phyloP scores from a whole-genome alignment of 2,329 filamentous ascomycete species.

The Neofusicoccum umdonicola region DNA sequence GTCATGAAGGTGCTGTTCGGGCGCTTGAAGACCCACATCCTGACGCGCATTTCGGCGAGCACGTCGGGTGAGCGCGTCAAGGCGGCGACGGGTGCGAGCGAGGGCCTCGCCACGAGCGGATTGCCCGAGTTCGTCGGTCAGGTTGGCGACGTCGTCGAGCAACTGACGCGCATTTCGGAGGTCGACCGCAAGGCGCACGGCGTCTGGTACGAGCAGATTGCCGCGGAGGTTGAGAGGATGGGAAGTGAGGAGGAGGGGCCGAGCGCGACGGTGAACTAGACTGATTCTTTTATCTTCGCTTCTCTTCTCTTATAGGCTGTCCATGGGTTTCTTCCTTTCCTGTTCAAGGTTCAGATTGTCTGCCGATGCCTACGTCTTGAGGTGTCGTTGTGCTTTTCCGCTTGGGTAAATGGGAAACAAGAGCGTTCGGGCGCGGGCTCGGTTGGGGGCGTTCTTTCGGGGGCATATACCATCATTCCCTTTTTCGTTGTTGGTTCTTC shows the following conservation, averaged over 20 bases:
- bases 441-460: neutral
- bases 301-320: neutral
- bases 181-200: constrained; percentile 69
- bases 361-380: neutral
- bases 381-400: neutral
- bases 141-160: constrained; percentile 67
- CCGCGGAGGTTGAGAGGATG: constrained; percentile 50
- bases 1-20: constrained; percentile 67
- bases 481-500: neutral
- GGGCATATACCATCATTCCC: neutral
- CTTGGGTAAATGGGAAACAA: neutral
- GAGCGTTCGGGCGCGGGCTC: neutral
- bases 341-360: neutral
- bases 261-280: neutral
- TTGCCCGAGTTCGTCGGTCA: constrained; percentile 71
- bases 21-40: constrained; percentile 65
- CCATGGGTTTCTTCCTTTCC: neutral
- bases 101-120: constrained; percentile 67
- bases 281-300: neutral
- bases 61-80: constrained; percentile 69
- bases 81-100: constrained; percentile 65
- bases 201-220: constrained; percentile 68
- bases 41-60: constrained; percentile 62
- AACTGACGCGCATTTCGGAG: constrained; percentile 61
- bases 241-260: constrained; percentile 19